A percentile compares a stretch with the other conserved stretches of the same genome.
Conservation (phyloP, 345 rosid genomes). For the Limnanthes douglasii region DNA sequence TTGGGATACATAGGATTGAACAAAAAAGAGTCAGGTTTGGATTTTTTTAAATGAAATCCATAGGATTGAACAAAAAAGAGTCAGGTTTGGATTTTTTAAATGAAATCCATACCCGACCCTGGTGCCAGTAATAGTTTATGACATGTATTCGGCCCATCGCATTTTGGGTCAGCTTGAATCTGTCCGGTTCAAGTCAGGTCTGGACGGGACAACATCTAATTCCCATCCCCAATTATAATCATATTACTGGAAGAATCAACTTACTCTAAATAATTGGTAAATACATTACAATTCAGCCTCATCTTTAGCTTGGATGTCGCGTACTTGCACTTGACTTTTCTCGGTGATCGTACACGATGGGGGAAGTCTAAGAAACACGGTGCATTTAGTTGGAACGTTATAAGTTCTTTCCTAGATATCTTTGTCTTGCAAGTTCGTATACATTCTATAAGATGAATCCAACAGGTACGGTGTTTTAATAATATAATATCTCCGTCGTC, state of each 20-base stretch:
- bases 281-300: slow-evolving; percentile 17
- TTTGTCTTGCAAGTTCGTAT: slow-evolving; percentile 11
- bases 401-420: slow-evolving; percentile 10
- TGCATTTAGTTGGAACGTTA: slow-evolving; percentile 9
- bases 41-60: neutral
- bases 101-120: neutral
- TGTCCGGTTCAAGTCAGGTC: too few species aligned
- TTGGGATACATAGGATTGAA: too few species aligned
- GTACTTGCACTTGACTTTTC: slow-evolving; percentile 18
- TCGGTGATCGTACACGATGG: slow-evolving; percentile 25
- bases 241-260: too few species aligned
- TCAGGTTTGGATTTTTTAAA: neutral
- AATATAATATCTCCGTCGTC: slow-evolving; percentile 13
- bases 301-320: slow-evolving; percentile 15
- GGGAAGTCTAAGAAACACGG: slow-evolving; percentile 34
- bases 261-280: slow-evolving; percentile 31
- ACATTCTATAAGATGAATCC: slow-evolving; percentile 28
- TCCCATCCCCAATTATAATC: too few species aligned
- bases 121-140: too few species aligned
- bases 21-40: neutral
- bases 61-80: neutral
- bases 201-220: too few species aligned
- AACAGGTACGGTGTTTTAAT: slow-evolving; percentile 54
- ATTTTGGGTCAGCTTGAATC: too few species aligned
- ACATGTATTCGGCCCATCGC: too few species aligned